A percentile compares a stretch with the other conserved stretches of the same genome.
These are phyloP conservation scores for Bidens hawaiensis DNA, from an alignment of 140 eudicot species.

Conservation along the genomic window DNA sequence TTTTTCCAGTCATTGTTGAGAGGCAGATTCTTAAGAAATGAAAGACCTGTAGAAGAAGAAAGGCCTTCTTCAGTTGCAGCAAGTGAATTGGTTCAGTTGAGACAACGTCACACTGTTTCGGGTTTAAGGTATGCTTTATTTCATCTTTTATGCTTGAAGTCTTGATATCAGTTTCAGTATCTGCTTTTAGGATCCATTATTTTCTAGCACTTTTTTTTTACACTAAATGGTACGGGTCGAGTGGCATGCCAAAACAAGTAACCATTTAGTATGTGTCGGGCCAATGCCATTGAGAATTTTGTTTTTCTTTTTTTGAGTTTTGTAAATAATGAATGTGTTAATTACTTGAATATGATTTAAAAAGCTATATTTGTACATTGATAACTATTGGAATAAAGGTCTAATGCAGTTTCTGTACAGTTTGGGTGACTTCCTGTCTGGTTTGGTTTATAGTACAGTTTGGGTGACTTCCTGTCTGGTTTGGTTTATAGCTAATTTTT, in stretches of 20 bases:
- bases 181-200: neutral
- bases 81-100: slow-evolving; percentile 69
- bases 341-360: neutral
- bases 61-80: slow-evolving; percentile 83
- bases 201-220: neutral
- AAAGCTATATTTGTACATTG: neutral
- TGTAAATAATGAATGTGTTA: neutral
- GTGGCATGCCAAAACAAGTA: neutral
- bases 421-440: neutral
- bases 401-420: neutral
- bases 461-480: neutral
- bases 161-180: neutral
- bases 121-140: slow-evolving; percentile 73
- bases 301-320: too few relatives aligned
- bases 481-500: neutral
- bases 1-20: slow-evolving; percentile 70
- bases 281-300: too few relatives aligned
- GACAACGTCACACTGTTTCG: slow-evolving; percentile 97
- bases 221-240: too few relatives aligned
- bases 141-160: neutral
- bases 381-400: neutral
- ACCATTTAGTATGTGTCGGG: neutral
- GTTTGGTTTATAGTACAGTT: neutral
- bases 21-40: slow-evolving; percentile 85
- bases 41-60: slow-evolving; percentile 65